Base-by-base conservation (phyloP, 164 flowering plant genomes). In the Chimonanthus salicifolius region DNA sequence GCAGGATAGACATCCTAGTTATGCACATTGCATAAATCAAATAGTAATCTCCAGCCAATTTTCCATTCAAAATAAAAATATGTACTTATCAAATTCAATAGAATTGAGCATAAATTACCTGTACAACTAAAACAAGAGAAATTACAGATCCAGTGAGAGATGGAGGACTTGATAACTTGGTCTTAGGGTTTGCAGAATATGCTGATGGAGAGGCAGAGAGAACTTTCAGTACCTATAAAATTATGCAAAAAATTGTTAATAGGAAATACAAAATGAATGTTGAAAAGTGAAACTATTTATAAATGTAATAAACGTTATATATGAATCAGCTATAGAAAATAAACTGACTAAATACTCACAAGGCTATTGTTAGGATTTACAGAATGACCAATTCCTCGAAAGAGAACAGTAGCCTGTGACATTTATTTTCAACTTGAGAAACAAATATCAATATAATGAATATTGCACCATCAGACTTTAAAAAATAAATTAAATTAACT, bases 201-300 rank as follows among this genome's bases (percentile, higher is more conserved):
- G 98, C 97, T 8, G 98, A 77, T 66, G 95, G 87, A 65, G 99
- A 94, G 13, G 98, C 98, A 49, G 99, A 88, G 4, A 96, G 98
- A 74, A 84, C 98, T 80, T 90, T 90, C 82, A 91, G 70, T n/a
- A 91, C 92, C 99, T 96, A 78, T 21, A 77, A 5, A 76, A 43
- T 15, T 66, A 5, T 7, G 67, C 33, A 18, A 49, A 8, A 73
- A 49, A 50, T 64, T 64, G n/a, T 43, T 33, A 47, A 21, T 49
- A 68, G 47, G 64, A 49, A 67, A 74, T 46, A 54, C 4, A n/a
- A 54, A 54, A 54, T 54, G 15, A 33, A 54, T 54, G 60, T 54
- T 11, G 60, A 13, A 54, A n/a, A 11, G n/a, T n/a, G 16, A 54
- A 54, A 54, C n/a, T 54, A 54, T n/a, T 54, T 5, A 54, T 3